Conservation (phyloP, 129 eudicot genomes). For the Solidago caesia region DNA sequence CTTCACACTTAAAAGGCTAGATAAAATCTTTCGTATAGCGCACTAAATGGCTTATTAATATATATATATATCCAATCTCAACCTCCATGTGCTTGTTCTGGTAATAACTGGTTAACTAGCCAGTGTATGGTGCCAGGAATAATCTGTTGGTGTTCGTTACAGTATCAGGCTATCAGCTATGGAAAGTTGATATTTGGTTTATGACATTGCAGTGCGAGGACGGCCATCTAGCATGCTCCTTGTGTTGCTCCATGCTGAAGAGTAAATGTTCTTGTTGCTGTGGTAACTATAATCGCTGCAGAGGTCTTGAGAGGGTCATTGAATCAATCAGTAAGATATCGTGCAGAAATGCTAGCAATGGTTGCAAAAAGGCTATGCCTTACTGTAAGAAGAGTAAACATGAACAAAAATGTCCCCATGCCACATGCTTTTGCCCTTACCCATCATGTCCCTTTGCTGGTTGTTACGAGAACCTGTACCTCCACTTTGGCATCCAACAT, state of each 20-base stretch:
- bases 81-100: background rate
- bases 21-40: too few species aligned
- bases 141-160: background rate
- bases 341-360: slow-evolving; percentile 37
- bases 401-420: background rate
- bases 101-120: background rate
- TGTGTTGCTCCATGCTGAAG: slow-evolving; percentile 24
- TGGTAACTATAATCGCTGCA: slow-evolving; percentile 51
- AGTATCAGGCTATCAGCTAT: background rate
- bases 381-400: slow-evolving; percentile 17
- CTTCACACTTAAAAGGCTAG: too few species aligned
- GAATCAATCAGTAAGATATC: slow-evolving; percentile 42
- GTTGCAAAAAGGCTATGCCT: slow-evolving; percentile 39
- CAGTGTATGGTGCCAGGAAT: background rate
- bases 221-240: slow-evolving; percentile 48
- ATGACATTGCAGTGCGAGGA: slow-evolving; percentile 41
- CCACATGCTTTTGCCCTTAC: slow-evolving; percentile 39
- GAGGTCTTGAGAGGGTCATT: slow-evolving; percentile 60
- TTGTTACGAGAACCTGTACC: slow-evolving; percentile 25
- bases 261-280: slow-evolving; percentile 49
- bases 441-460: slow-evolving; percentile 35
- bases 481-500: slow-evolving; percentile 37
- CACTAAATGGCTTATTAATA: background rate
- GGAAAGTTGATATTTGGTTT: background rate
- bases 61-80: background rate